These are phyloP conservation scores for Fistulinella cinereoalba DNA, from an alignment of 1,284 basidiomycete genomes.

Conservation along the genomic window DNA sequence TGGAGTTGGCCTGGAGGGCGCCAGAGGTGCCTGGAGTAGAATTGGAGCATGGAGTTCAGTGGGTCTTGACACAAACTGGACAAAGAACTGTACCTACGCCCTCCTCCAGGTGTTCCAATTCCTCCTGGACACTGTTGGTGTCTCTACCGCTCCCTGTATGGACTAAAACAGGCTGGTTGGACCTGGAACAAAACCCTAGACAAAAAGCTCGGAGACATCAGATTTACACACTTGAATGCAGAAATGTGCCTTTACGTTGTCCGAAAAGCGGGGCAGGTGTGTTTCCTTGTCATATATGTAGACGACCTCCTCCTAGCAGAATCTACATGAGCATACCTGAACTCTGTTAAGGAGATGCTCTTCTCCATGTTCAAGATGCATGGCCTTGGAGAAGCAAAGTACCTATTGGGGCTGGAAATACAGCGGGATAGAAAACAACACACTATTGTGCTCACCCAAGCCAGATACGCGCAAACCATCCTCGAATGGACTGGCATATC, in stretches of 20 bases:
- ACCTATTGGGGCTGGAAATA: slow-evolving; percentile 6
- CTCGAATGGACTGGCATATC: background rate
- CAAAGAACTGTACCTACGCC: background rate
- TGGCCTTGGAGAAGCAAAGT: background rate
- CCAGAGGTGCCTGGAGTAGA: no score
- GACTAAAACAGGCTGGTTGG: background rate
- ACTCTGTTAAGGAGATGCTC: background rate
- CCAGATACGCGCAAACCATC: slow-evolving; percentile 1
- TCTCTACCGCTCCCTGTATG: background rate
- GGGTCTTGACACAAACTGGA: no score
- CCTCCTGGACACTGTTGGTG: background rate
- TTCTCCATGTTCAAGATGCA: background rate
- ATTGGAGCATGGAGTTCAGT: no score
- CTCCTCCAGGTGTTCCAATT: background rate
- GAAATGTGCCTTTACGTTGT: background rate
- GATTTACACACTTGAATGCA: background rate
- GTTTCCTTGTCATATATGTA: background rate
- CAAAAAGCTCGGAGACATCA: background rate
- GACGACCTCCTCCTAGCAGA: background rate
- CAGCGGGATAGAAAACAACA: background rate
- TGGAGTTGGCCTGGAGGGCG: no score
- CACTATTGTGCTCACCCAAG: slow-evolving; percentile 1
- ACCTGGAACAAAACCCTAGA: background rate
- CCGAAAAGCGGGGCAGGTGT: background rate
- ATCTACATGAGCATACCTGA: background rate